A percentile compares a stretch with the other conserved stretches of the same genome.
Conservation (phyloP, 2,329 filamentous ascomycete genomes). For the Diplodia scrobiculata region DNA sequence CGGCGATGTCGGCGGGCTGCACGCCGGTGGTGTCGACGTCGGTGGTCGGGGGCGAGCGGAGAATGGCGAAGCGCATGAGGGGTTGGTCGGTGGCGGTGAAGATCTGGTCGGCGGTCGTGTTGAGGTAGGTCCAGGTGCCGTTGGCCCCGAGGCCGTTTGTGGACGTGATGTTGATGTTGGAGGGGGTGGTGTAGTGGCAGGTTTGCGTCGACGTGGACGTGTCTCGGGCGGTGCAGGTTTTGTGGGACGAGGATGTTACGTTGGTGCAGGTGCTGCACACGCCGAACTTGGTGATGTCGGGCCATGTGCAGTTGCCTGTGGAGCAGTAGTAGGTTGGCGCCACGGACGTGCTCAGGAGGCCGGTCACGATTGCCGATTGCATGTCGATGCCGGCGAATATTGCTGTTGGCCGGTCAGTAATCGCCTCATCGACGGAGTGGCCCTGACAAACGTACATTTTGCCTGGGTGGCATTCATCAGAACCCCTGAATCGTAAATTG, state of each 20-base stretch:
- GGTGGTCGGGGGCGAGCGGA: background rate
- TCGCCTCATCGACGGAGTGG: background rate
- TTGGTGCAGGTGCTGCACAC: conserved; percentile 7
- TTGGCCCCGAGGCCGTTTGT: background rate
- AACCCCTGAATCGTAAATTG: background rate
- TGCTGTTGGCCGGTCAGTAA: background rate
- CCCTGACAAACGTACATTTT: background rate
- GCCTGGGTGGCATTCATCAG: background rate
- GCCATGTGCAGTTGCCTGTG: conserved; percentile 10
- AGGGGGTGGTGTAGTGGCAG: background rate
- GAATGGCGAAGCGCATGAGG: background rate
- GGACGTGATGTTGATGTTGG: background rate
- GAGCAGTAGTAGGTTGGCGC: background rate
- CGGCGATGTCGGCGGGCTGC: background rate
- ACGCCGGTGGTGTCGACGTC: background rate
- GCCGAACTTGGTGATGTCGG: background rate
- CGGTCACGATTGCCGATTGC: background rate
- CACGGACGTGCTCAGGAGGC: background rate
- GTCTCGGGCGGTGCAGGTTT: background rate
- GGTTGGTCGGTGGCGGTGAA: background rate
- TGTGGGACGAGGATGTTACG: background rate
- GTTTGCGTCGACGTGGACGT: conserved; percentile 3
- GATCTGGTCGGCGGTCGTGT: background rate
- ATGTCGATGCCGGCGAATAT: background rate
- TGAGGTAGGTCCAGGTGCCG: background rate